A percentile compares a stretch with the other conserved stretches of the same genome.
phyloP scores from a whole-genome alignment of 306 rosid species.

The Medicago truncatula region MtrunA17r5.0-ANR NC_053042.1:38665001-38665500 shows the following conservation, averaged over 20 bases:
- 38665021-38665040: constrained; percentile 25
- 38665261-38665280: constrained; percentile 86
- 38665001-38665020: not conserved
- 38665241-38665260: constrained; percentile 84
- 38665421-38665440: constrained; percentile 37
- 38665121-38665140: constrained; percentile 48
- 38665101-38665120: constrained; percentile 40
- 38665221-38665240: constrained; percentile 48
- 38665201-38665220: constrained; percentile 43
- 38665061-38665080: constrained; percentile 18
- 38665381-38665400: constrained; percentile 34
- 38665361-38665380: constrained; percentile 36
- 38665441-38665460: constrained; percentile 34
- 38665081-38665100: constrained; percentile 13
- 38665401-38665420: constrained; percentile 23
- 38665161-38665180: constrained; percentile 29
- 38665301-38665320: constrained; percentile 97
- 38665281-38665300: constrained; percentile 92
- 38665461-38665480: constrained; percentile 10
- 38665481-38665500: constrained; percentile 27
- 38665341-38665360: constrained; percentile 78
- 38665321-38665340: constrained; percentile 95
- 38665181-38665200: constrained; percentile 31
- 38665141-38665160: constrained; percentile 51
- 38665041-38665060: constrained; percentile 20